Percentiles rank a stretch among this genome's conserved stretches.
Conservation (phyloP, 2,329 filamentous ascomycete genomes). For the Colletotrichum liaoningense region DNA sequence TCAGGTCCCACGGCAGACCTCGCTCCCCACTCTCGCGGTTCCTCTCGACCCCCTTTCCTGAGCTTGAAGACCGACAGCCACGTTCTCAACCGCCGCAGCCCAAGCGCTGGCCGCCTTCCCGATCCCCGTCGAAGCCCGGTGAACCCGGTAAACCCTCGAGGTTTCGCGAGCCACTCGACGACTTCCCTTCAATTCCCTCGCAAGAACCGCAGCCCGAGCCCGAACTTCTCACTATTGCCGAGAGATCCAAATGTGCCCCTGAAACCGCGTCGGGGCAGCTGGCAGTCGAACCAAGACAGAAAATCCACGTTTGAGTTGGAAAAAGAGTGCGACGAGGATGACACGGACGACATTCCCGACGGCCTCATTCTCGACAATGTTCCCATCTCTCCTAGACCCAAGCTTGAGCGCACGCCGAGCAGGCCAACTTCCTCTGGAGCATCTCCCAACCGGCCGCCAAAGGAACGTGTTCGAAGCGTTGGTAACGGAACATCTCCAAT, state of each 20-base stretch:
- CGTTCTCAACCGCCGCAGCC: slow-evolving; percentile 63
- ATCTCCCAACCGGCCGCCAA: slow-evolving; percentile 61
- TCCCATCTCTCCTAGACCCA: slow-evolving; percentile 79
- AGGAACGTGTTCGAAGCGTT: slow-evolving; percentile 64
- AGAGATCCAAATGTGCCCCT: slow-evolving; percentile 52
- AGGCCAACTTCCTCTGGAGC: slow-evolving; percentile 58
- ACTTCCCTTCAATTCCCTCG: slow-evolving; percentile 51
- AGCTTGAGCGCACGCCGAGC: slow-evolving; percentile 65
- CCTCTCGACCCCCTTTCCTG: slow-evolving; percentile 56
- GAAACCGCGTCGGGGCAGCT: slow-evolving; percentile 71
- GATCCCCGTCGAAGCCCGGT: slow-evolving; percentile 36
- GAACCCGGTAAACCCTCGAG: slow-evolving; percentile 36
- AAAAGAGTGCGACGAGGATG: slow-evolving; percentile 80
- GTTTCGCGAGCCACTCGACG: slow-evolving; percentile 51
- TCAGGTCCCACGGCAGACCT: slow-evolving; percentile 3
- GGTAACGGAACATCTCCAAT: slow-evolving; percentile 74
- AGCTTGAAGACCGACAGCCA: slow-evolving; percentile 55
- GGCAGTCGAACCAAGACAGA: slow-evolving; percentile 73
- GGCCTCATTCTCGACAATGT: slow-evolving; percentile 85
- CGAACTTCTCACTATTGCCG: slow-evolving; percentile 57
- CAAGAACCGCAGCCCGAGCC: slow-evolving; percentile 64
- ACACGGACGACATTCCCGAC: slow-evolving; percentile 83
- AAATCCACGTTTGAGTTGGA: slow-evolving; percentile 80
- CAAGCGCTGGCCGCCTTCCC: slow-evolving; percentile 54
- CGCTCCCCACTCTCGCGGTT: slow-evolving; percentile 17